phyloP scores from a whole-genome alignment of 139 green algal species.

The Chlamydomonas incerta region DNA sequence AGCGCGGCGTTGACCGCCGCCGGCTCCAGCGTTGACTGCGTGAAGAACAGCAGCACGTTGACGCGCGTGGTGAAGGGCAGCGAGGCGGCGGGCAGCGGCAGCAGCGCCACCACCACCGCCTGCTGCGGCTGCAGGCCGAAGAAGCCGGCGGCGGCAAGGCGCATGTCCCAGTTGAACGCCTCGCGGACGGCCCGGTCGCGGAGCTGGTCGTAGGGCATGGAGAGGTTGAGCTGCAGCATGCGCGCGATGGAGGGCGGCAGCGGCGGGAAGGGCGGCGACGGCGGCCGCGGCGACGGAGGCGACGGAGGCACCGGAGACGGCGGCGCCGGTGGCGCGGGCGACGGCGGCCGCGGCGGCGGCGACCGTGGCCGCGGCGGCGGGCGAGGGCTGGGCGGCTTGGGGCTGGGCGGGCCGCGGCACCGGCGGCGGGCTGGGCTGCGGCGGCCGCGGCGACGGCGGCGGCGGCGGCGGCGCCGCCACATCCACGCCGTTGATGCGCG shows the following conservation, averaged over 20 bases:
- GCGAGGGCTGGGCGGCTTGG: not conserved
- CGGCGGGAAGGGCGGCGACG: slow-evolving; percentile 4
- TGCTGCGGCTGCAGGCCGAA: not conserved
- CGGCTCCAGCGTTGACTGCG: not conserved
- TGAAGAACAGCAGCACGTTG: slow-evolving; percentile 8
- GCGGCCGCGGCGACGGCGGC: not conserved
- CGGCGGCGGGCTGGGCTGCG: no score
- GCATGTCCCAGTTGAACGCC: not conserved
- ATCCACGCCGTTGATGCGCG: not conserved
- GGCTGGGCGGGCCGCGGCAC: not conserved
- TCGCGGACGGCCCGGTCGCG: not conserved
- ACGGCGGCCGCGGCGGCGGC: not conserved
- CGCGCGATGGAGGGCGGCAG: not conserved
- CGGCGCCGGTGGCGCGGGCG: not conserved
- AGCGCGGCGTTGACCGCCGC: not conserved
- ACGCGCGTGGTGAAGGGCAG: not conserved
- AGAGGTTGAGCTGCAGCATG: not conserved
- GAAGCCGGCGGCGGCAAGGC: not conserved
- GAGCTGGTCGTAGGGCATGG: not conserved
- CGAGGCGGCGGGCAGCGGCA: not conserved
- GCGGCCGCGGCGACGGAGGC: not conserved
- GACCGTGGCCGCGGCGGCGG: not conserved
- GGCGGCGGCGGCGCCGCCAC: not conserved
- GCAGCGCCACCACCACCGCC: not conserved
- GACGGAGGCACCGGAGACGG: not conserved